These are phyloP conservation scores for Penicillium sp. DNA, from an alignment of 2,329 filamentous ascomycete species.

Conservation along the genomic window DNA sequence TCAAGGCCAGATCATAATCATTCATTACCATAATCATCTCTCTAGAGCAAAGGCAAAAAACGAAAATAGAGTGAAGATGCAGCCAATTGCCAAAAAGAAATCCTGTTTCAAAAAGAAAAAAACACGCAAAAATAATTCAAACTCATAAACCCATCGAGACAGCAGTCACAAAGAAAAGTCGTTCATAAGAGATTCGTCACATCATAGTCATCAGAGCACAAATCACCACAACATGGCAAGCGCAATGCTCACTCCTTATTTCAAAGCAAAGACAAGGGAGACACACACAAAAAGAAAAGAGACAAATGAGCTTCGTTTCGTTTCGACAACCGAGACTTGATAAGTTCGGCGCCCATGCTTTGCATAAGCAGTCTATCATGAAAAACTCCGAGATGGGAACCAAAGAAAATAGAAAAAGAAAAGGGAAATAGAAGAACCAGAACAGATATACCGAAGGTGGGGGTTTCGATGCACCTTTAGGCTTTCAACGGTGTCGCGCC, in stretches of 20 bases:
- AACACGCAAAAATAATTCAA: constrained; percentile 2
- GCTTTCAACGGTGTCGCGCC: constrained; percentile 39
- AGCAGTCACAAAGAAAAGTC: constrained; percentile 26
- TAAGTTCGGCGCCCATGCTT: constrained; percentile 13
- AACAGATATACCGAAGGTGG: neutral
- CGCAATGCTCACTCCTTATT: neutral
- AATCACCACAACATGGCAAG: neutral
- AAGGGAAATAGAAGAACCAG: constrained; percentile 20
- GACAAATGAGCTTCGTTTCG: constrained; percentile 13
- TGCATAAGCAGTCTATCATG: constrained; percentile 22
- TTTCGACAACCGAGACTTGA: constrained; percentile 10
- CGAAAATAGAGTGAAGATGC: constrained; percentile 6
- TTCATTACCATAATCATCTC: constrained; percentile 32
- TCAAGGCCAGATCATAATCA: constrained; percentile 22
- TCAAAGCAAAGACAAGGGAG: neutral
- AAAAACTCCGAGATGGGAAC: constrained; percentile 10
- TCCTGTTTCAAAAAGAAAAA: constrained; percentile 1
- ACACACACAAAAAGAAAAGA: neutral
- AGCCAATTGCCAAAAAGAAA: neutral
- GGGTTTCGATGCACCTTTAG: neutral
- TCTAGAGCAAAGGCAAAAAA: constrained; percentile 20
- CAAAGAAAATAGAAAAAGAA: neutral
- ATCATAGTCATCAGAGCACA: constrained; percentile 36
- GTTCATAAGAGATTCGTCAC: constrained; percentile 38
- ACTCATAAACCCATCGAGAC: constrained; percentile 14